Evolutionary conservation across 768 basidiomycete genomes (phyloP), one percentile per base, ranked within the genome.

Genomic region (Lactarius psammicola): DNA sequence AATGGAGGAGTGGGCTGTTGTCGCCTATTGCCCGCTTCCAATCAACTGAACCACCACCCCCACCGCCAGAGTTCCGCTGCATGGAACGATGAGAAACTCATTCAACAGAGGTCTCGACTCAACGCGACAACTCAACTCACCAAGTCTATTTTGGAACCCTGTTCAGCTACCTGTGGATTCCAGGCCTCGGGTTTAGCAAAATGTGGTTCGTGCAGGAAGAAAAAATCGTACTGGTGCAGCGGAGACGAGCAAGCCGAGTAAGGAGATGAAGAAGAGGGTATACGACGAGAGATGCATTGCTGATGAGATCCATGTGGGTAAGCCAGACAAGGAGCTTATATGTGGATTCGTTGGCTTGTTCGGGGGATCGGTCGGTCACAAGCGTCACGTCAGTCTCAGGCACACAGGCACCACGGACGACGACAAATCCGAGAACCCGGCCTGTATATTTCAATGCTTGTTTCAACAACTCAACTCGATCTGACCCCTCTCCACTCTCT

Each of bases 121-220:
- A 38, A 10, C 10, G n/a, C n/a, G n/a, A n/a, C n/a, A n/a, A n/a
- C n/a, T n/a, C n/a, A 7, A 65, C 65, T 42, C 62, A 67, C 66
- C 61, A 15, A 2, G 9, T 7, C 28, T 15, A 54, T 28, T 26
- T 10, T 15, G 15, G 6, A 9, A 38, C 31, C 49, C 31, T 2
- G 38, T 2, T 46, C 42, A 55, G 40, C 42, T 1, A 2, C 42
- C 66, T 63, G 51, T 53, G 18, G 28, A 23, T 9, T 11, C 15
- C 36, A 44, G n/a, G 17, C 31, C 26, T 30, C 30, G 26, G 3
- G 31, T 36, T 58, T 26, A 59, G 33, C 3, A 20, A 33, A 13
- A 3, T 17, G 31, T 1, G 10, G 8, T 26, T 7, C 11, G 20
- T 30, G 18, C 42, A 36, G 10, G 13, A 36, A 2, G 1, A 28